Evolutionary conservation across 345 rosid species (phyloP).

Genomic region (Eucalyptus marginata): DNA sequence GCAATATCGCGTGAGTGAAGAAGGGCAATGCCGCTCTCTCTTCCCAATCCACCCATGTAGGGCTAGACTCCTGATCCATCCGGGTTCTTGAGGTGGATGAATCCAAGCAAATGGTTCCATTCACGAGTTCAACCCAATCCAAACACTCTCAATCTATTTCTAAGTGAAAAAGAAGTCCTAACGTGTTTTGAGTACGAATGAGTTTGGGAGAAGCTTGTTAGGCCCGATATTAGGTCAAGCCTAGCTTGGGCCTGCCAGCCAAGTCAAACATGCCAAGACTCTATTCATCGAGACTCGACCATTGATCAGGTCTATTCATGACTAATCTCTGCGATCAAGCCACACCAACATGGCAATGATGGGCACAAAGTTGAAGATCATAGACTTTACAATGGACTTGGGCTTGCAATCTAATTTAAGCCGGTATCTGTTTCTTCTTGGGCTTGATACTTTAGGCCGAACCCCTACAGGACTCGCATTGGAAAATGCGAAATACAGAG

Average conservation of each 20-base stretch:
- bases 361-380: neutral
- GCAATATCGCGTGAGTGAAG: no score
- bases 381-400: neutral
- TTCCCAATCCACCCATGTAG: neutral
- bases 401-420: no score
- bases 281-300: neutral
- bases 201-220: neutral
- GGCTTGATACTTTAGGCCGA: neutral
- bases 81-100: neutral
- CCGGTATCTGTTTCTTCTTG: no score
- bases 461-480: neutral
- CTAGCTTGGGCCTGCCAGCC: neutral
- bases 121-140: neutral
- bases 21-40: no score
- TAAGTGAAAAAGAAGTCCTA: neutral
- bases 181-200: neutral
- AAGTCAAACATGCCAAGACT: neutral
- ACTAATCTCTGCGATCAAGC: neutral
- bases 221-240: neutral
- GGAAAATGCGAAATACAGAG: neutral
- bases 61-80: neutral
- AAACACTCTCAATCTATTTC: neutral
- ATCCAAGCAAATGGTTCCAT: neutral
- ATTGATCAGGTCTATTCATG: neutral
- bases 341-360: neutral